Conservation (phyloP, 345 rosid species). For the Brassica juncea region DNA sequence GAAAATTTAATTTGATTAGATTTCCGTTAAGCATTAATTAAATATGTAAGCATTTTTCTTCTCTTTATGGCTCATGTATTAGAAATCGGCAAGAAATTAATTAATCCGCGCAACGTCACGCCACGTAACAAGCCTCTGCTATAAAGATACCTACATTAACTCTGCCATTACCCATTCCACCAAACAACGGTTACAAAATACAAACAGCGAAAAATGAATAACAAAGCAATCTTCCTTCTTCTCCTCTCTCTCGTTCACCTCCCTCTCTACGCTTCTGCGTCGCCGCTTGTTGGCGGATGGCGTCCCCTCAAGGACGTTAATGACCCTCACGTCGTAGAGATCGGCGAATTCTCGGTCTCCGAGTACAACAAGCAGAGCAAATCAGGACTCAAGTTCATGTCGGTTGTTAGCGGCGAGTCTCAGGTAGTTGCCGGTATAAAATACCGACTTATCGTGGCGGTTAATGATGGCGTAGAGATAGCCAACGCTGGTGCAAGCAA, state of each 20-base stretch:
- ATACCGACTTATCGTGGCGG: constrained; percentile 47
- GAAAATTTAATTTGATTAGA: neutral
- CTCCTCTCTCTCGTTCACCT: constrained; percentile 12
- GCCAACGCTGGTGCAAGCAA: neutral
- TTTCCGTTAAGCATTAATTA: neutral
- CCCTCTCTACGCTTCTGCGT: constrained; percentile 22
- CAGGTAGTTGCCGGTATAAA: constrained; percentile 62
- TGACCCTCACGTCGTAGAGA: constrained; percentile 50
- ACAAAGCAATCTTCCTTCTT: neutral
- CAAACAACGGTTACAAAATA: constrained; percentile 7
- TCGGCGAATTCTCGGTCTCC: constrained; percentile 53
- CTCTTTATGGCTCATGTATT: neutral
- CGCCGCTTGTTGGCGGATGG: constrained; percentile 49
- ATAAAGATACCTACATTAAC: neutral
- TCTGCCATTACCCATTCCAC: neutral
- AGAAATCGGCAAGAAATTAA: neutral
- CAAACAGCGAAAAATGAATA: neutral
- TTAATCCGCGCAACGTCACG: neutral
- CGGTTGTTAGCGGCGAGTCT: constrained; percentile 47
- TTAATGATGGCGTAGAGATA: neutral
- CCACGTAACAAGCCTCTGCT: neutral
- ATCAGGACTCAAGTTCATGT: constrained; percentile 34
- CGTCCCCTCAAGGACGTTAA: constrained; percentile 45
- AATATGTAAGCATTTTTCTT: neutral
- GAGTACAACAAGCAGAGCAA: constrained; percentile 39